Conservation (phyloP, 352 stramenopile genomes). For the Pythium graminicola region DNA sequence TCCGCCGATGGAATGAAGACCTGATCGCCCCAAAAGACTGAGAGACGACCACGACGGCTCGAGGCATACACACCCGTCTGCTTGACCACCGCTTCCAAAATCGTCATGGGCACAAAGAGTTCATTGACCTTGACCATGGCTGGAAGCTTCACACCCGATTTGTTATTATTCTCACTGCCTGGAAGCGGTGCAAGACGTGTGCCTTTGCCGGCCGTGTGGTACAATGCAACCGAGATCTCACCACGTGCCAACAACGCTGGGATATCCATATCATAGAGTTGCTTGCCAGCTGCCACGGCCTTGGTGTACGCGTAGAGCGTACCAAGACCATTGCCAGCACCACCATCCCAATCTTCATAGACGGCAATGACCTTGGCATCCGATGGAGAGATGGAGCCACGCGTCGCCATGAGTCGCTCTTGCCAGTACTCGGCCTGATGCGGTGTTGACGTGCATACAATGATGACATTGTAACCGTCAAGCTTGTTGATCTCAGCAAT, state of each 20-base stretch:
- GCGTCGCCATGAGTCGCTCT: constrained; percentile 87
- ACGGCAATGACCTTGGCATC: constrained; percentile 94
- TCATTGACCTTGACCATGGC: constrained; percentile 88
- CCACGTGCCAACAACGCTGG: constrained; percentile 54
- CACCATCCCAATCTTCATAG: constrained; percentile 94
- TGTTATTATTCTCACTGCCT: constrained; percentile 99
- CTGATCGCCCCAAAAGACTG: constrained; percentile 98
- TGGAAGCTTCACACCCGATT: constrained; percentile 97
- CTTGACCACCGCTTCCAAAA: constrained; percentile 97
- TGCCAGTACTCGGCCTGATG: constrained; percentile 97
- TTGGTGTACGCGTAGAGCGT: constrained; percentile 97
- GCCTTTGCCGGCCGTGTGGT: constrained; percentile 97
- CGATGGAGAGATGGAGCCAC: constrained; percentile 67
- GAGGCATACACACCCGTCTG: constrained; percentile 97
- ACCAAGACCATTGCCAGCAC: constrained; percentile 94
- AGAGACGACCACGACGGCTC: constrained; percentile 91
- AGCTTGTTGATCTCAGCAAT: constrained; percentile 83
- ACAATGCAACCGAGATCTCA: constrained; percentile 91
- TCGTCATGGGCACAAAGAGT: constrained; percentile 91
- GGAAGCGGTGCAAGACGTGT: constrained; percentile 95
- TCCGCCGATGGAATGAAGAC: constrained; percentile 94
- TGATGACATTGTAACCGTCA: constrained; percentile 94
- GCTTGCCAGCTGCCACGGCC: constrained; percentile 79
- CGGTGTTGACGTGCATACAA: constrained; percentile 96
- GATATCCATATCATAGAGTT: constrained; percentile 87